Conservation (phyloP, 306 rosid species). For the Dryas octopetala region DNA sequence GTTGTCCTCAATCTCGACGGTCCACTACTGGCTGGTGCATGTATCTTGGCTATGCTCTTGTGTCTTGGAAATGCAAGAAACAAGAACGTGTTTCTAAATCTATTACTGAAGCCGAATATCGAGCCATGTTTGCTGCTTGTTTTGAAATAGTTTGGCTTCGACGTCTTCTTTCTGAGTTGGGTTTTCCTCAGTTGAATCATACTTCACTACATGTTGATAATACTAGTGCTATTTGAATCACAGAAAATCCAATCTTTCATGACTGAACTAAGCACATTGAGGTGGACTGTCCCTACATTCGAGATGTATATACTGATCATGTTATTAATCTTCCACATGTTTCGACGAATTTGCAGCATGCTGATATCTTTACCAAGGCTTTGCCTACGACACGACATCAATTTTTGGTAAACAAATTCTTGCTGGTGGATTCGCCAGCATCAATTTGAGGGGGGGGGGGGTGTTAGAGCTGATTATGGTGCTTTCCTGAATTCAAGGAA, state of each 20-base stretch:
- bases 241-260: not conserved
- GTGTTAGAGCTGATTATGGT: no score
- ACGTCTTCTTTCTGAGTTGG: not conserved
- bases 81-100: not conserved
- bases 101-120: not conserved
- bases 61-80: conserved; percentile 2
- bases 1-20: not conserved
- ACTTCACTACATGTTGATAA: not conserved
- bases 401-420: no score
- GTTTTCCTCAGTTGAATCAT: not conserved
- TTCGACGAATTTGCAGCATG: no score
- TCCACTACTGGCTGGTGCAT: not conserved
- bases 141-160: not conserved
- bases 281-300: not conserved
- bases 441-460: no score
- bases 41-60: not conserved
- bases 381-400: no score
- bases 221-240: not conserved
- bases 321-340: no score
- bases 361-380: no score
- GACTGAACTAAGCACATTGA: not conserved
- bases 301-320: no score
- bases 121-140: not conserved
- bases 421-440: no score
- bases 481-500: no score